These are phyloP conservation scores for Anaeramoeba ignava DNA, from an alignment of 78 protist genomes.

Conservation along the genomic window DNA sequence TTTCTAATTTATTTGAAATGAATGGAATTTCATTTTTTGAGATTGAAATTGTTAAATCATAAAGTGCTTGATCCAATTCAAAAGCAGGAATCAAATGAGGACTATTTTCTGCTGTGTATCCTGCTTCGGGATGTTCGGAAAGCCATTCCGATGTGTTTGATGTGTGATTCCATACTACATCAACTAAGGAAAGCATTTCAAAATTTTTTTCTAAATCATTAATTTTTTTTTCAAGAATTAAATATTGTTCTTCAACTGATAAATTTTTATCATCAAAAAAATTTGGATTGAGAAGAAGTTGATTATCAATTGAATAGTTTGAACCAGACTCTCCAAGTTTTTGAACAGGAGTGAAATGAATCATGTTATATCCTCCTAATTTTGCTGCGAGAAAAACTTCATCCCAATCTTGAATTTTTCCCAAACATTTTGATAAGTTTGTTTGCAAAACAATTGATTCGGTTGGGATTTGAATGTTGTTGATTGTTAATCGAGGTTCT, in stretches of 20 bases:
- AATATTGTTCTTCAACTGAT: constrained; percentile 15
- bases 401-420: constrained; percentile 39
- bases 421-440: constrained; percentile 50
- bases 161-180: constrained; percentile 77
- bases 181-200: constrained; percentile 37
- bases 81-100: neutral
- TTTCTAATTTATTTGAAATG: neutral
- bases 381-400: constrained; percentile 22
- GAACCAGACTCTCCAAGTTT: constrained; percentile 48
- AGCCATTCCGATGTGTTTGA: constrained; percentile 60
- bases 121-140: constrained; percentile 77
- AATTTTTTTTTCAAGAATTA: constrained; percentile 10
- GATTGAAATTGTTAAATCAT: too few relatives aligned
- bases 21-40: neutral
- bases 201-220: constrained; percentile 1
- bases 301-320: constrained; percentile 58
- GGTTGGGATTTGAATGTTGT: too few relatives aligned
- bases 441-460: too few relatives aligned
- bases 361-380: constrained; percentile 51
- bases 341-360: constrained; percentile 67
- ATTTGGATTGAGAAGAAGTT: constrained; percentile 30
- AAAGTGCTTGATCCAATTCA: neutral
- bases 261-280: constrained; percentile 8
- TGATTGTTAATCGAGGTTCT: too few relatives aligned
- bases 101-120: constrained; percentile 47